Evolutionary conservation across 2,329 filamentous ascomycete species (phyloP).

Genomic region (Emmonsiellopsis sp.): DNA sequence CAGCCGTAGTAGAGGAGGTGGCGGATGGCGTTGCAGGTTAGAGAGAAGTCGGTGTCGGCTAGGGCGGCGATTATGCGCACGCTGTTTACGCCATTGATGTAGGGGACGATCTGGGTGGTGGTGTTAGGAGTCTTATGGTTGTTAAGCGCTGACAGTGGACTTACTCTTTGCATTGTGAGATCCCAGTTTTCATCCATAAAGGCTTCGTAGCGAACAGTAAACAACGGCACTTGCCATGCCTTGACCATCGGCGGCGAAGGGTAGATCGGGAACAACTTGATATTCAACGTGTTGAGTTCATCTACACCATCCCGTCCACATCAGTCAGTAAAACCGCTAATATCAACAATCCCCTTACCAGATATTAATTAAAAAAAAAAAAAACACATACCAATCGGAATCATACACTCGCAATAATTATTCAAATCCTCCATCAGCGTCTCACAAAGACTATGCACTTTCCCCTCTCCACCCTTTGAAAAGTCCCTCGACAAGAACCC

Average conservation of each 20-base stretch:
- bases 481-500: constrained; percentile 55
- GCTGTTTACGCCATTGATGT: constrained; percentile 85
- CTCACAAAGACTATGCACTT: constrained; percentile 64
- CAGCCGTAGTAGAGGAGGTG: constrained; percentile 92
- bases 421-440: constrained; percentile 87
- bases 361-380: neutral
- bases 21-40: constrained; percentile 76
- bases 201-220: constrained; percentile 47
- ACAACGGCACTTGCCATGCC: constrained; percentile 83
- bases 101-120: constrained; percentile 55
- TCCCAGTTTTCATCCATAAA: constrained; percentile 48
- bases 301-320: constrained; percentile 42
- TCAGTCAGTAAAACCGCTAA: constrained; percentile 5
- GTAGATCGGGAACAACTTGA: constrained; percentile 86
- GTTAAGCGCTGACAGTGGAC: constrained; percentile 13
- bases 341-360: too few relatives aligned
- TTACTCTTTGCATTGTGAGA: constrained; percentile 41
- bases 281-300: constrained; percentile 87
- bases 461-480: constrained; percentile 37
- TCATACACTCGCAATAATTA: constrained; percentile 97
- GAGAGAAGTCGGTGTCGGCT: constrained; percentile 75
- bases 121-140: too few relatives aligned
- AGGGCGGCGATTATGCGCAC: constrained; percentile 76
- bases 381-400: constrained; percentile 65
- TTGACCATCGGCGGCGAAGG: constrained; percentile 66